Evolutionary conservation across 1,139 yeast species (phyloP), one percentile per base, ranked within the genome.

Genomic region (Oligophagozyma castellii): DNA sequence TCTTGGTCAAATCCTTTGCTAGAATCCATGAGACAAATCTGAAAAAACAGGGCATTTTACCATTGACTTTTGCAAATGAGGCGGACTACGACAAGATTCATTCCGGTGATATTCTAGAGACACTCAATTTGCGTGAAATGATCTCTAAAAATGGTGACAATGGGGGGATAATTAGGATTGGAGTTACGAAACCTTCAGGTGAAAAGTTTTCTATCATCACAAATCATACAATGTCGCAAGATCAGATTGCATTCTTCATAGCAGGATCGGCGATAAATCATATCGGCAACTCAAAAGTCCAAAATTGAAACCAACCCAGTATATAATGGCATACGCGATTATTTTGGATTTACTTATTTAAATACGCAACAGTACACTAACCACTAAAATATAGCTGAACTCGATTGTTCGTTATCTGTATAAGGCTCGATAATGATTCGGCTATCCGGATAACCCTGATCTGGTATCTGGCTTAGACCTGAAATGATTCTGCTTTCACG

Each of bases 261-360:
- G 95, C 95, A 27, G 98, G 98, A 33, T 80, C 94, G 33, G 98
- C 98, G 24, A 83, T 89, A 51, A 86, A 86, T 58, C 72, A 73
- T 59, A 89, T 89, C 53, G 95, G 95, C 44, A 68, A 75, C 53
- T 56, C 65, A 34, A 18, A 10, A 18, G n/a, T n/a, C n/a, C n/a
- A n/a, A n/a, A n/a, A n/a, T n/a, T n/a, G n/a, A n/a, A n/a, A n/a
- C n/a, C n/a, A n/a, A n/a, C n/a, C n/a, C n/a, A n/a, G n/a, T n/a
- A n/a, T n/a, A n/a, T n/a, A n/a, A n/a, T n/a, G n/a, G n/a, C n/a
- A n/a, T n/a, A n/a, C n/a, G n/a, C n/a, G n/a, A n/a, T n/a, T n/a
- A n/a, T n/a, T n/a, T n/a, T n/a, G n/a, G n/a, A n/a, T n/a, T n/a
- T n/a, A n/a, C n/a, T n/a, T n/a, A n/a, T n/a, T n/a, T n/a, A n/a